phyloP scores from a whole-genome alignment of 192 early-diverging fungal genomes.

The Backusella mclennaniae region DNA sequence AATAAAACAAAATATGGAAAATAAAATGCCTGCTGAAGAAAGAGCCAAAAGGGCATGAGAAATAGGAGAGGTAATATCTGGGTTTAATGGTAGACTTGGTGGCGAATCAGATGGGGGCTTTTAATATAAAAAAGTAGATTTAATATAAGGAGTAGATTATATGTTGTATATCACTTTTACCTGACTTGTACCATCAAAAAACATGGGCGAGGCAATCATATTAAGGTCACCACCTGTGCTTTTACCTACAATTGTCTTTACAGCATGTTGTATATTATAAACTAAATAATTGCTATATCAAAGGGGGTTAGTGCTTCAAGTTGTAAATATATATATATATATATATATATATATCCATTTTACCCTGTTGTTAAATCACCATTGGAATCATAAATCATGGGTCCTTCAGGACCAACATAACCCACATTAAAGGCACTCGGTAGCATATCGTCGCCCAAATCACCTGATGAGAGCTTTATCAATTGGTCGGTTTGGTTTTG shows the following conservation, averaged over 20 bases:
- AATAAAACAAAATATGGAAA: slow-evolving; percentile 35
- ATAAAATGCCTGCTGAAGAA: slow-evolving; percentile 33
- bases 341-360: background rate
- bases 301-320: background rate
- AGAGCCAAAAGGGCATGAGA: slow-evolving; percentile 38
- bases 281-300: slow-evolving; percentile 42
- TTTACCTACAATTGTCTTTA: slow-evolving; percentile 33
- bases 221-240: slow-evolving; percentile 38
- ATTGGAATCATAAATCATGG: slow-evolving; percentile 43
- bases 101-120: slow-evolving; percentile 44
- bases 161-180: background rate
- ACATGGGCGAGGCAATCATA: slow-evolving; percentile 39
- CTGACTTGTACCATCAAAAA: slow-evolving; percentile 40
- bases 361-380: slow-evolving; percentile 48
- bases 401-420: slow-evolving; percentile 49
- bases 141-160: background rate
- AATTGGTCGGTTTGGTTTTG: slow-evolving; percentile 29
- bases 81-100: slow-evolving; percentile 39
- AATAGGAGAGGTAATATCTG: slow-evolving; percentile 37
- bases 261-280: slow-evolving; percentile 40
- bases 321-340: background rate
- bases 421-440: slow-evolving; percentile 44
- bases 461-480: slow-evolving; percentile 31
- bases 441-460: slow-evolving; percentile 32
- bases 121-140: background rate